Evolutionary conservation across 163 green algal genomes (phyloP).

Genomic region (Volvox carteri): DNA sequence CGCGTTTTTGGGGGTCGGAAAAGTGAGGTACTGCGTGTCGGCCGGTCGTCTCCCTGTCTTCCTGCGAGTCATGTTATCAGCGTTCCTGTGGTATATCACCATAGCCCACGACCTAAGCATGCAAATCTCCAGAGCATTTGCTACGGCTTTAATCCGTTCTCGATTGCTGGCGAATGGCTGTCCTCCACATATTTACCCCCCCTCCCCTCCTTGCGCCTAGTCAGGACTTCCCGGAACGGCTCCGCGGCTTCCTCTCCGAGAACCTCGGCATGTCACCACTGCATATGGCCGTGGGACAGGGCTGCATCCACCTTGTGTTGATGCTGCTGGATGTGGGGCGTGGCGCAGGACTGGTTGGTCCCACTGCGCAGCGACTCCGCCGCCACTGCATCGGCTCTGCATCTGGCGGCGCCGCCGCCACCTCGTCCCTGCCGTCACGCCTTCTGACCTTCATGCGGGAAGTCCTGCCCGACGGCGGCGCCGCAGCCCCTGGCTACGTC

Average conservation of each 20-base stretch:
- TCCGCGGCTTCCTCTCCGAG: not conserved
- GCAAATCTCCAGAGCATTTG: too few species aligned
- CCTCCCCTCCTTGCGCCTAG: not conserved
- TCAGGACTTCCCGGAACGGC: constrained; percentile 31
- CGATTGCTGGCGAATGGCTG: not conserved
- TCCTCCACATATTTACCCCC: not conserved
- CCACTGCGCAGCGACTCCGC: not conserved
- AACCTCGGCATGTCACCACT: constrained; percentile 10
- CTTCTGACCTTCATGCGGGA: constrained; percentile 25
- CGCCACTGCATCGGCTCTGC: not conserved
- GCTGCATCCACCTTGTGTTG: constrained; percentile 32
- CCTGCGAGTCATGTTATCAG: not conserved
- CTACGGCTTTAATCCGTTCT: too few species aligned
- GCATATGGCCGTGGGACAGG: constrained; percentile 4
- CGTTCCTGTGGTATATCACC: not conserved
- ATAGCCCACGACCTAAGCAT: too few species aligned
- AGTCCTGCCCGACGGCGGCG: constrained; percentile 3
- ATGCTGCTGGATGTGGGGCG: constrained; percentile 41
- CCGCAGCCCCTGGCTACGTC: not conserved
- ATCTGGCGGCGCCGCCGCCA: too few species aligned
- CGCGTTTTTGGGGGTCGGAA: not conserved
- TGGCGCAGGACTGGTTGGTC: not conserved
- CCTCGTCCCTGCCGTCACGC: not conserved
- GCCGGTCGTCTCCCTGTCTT: not conserved
- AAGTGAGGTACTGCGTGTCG: not conserved